A percentile compares a stretch with the other conserved stretches of the same genome.
Conservation (phyloP, 164 flowering plant genomes). For the Amborella trichopoda region DNA sequence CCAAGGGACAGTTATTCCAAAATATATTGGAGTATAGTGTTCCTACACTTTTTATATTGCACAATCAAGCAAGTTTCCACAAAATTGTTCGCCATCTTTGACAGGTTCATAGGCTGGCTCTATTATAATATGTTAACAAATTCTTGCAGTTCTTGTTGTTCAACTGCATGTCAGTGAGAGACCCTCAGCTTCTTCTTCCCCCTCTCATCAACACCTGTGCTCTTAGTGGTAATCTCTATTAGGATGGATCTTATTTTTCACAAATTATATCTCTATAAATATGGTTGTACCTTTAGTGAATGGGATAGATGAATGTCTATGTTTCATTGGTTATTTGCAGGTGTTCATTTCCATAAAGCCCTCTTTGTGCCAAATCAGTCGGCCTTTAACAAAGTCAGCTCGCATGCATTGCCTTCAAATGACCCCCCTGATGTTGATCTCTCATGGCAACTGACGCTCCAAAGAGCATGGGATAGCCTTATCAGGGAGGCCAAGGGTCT, state of each 20-base stretch:
- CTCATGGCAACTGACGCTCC: conserved; percentile 79
- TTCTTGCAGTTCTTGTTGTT: conserved; percentile 79
- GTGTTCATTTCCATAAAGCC: conserved; percentile 81
- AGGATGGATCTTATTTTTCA: not conserved
- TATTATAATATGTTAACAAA: no score
- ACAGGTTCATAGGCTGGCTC: no score
- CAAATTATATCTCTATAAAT: no score
- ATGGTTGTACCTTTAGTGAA: no score
- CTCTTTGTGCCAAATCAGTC: conserved; percentile 81
- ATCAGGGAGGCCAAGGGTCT: conserved; percentile 28
- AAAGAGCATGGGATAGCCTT: conserved; percentile 69
- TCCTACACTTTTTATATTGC: no score
- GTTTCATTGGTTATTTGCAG: conserved; percentile 31
- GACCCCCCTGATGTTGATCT: conserved; percentile 54
- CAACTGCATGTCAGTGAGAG: conserved; percentile 95
- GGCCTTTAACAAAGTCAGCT: conserved; percentile 60
- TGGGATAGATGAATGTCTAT: not conserved
- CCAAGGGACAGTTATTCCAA: no score
- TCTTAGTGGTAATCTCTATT: conserved; percentile 42
- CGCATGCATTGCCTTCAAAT: conserved; percentile 25
- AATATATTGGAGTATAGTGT: no score
- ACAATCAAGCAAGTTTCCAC: no score
- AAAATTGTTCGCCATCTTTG: no score
- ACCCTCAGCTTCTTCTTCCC: conserved; percentile 82
- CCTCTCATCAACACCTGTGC: conserved; percentile 59